phyloP scores from a whole-genome alignment of 2,329 filamentous ascomycete species.

The Xylariales sp. region DNA sequence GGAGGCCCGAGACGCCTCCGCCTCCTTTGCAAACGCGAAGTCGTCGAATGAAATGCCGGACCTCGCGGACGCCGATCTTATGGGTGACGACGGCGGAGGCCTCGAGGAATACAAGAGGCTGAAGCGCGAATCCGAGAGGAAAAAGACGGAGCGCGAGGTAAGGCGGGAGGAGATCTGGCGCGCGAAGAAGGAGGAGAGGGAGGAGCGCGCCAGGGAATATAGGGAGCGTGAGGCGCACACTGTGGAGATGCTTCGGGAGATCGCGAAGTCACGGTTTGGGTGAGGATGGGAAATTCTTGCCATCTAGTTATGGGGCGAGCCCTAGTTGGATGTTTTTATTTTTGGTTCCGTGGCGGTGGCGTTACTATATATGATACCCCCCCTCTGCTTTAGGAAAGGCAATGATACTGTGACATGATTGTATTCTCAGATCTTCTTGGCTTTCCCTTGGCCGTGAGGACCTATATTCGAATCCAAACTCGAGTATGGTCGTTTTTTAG shows the following conservation, averaged over 20 bases:
- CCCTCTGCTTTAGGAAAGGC: too few relatives aligned
- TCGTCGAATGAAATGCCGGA: slow-evolving; percentile 65
- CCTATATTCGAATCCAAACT: too few relatives aligned
- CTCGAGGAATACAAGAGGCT: slow-evolving; percentile 76
- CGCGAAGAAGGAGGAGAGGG: slow-evolving; percentile 81
- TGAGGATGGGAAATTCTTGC: slow-evolving; percentile 44
- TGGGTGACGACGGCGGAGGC: slow-evolving; percentile 72
- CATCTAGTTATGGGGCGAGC: too few relatives aligned
- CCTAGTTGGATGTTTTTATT: too few relatives aligned
- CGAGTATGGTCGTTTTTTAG: too few relatives aligned
- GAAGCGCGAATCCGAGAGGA: slow-evolving; percentile 78
- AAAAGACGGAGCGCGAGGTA: slow-evolving; percentile 84
- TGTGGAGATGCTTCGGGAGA: slow-evolving; percentile 80
- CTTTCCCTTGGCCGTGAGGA: too few relatives aligned
- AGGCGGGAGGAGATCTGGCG: slow-evolving; percentile 82
- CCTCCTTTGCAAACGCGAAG: slow-evolving; percentile 76
- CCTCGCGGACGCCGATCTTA: slow-evolving; percentile 78
- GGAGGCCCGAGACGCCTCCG: slow-evolving; percentile 77
- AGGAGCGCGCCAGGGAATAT: slow-evolving; percentile 77
- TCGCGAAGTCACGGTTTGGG: slow-evolving; percentile 85
- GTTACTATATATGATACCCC: too few relatives aligned
- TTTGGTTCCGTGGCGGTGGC: too few relatives aligned
- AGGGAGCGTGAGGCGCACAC: slow-evolving; percentile 84
- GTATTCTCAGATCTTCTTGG: too few relatives aligned
- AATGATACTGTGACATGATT: too few relatives aligned